Conservation (phyloP, 2,329 filamentous ascomycete genomes). For the Trichoderma oligosporum region DNA sequence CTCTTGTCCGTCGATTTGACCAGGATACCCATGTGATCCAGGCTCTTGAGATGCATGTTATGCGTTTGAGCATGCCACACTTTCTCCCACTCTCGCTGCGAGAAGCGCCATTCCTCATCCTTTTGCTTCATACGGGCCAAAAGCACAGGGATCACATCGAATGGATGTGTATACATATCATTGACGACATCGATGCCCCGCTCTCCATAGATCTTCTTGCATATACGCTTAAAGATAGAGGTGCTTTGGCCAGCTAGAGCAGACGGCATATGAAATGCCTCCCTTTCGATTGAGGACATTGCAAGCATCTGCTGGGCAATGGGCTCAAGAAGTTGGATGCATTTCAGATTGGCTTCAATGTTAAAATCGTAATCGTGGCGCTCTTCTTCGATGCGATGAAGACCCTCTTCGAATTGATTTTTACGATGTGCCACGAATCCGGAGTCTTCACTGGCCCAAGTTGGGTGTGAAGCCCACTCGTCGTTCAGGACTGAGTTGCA, state of each 20-base stretch:
- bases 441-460: conserved; percentile 96
- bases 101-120: conserved; percentile 95
- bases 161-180: conserved; percentile 80
- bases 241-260: conserved; percentile 90
- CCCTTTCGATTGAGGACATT: conserved; percentile 68
- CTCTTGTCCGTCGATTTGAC: conserved; percentile 89
- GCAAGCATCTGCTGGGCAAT: conserved; percentile 86
- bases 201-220: conserved; percentile 97
- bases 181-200: conserved; percentile 80
- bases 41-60: conserved; percentile 89
- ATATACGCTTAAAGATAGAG: conserved; percentile 92
- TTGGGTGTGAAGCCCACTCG: conserved; percentile 97
- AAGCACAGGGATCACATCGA: conserved; percentile 82
- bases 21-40: conserved; percentile 93
- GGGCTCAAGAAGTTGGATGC: conserved; percentile 92
- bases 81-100: conserved; percentile 97
- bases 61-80: conserved; percentile 97
- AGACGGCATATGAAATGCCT: conserved; percentile 71
- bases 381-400: conserved; percentile 96
- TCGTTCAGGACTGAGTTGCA: conserved; percentile 93
- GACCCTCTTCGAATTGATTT: conserved; percentile 88
- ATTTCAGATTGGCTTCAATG: conserved; percentile 91
- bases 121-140: conserved; percentile 90
- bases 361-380: conserved; percentile 98
- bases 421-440: conserved; percentile 97